Evolutionary conservation across 768 basidiomycete species (phyloP), one percentile per base, ranked within the genome.

Genomic region (Lanmaoa rubissima): DNA sequence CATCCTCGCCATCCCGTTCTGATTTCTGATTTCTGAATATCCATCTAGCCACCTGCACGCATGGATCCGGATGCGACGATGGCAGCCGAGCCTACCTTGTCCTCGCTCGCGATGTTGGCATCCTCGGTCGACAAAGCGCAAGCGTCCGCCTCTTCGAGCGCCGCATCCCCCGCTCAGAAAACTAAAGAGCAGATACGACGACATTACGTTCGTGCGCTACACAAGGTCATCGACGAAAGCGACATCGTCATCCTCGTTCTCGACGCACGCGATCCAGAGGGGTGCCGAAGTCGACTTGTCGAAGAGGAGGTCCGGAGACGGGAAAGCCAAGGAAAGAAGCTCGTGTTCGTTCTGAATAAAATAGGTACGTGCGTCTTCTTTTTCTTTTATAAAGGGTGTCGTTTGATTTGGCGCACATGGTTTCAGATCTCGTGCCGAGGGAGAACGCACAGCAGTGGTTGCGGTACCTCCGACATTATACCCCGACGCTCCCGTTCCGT

Each of bases 291-390:
- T 73, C 79, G 88, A 50, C 79, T 96, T 39, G 94, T 98, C 5
- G 97, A 99, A 70, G 92, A 96, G 67, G 95, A 97, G 69, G 94
- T 97, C 1, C 78, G 90, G 44, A 78, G 92, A 60, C 79, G 90
- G 36, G 94, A 95, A 68, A 77, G 76, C 24, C 91, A 96, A 60
- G 91, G 94, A 9, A 99, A 99, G 78, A 90, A 86, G 68, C 75
- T 98, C 32, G 86, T 99, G 2, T 92, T 94, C 52, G 92, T 98
- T 3, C 71, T 99, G n/a, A 98, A 98, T 73, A 98, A 99, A 76
- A 90, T 97, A 55, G 96, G 96, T 94, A 58, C 55, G 86, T n/a
- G 51, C 13, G 1, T 11, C 2, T 42, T 44, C 34, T 39, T 36
- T 24, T 24, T 44, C 17, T 32, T 39, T 48, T 21, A 31, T 9